phyloP scores from a whole-genome alignment of 768 basidiomycete genomes.

The Pleurotus tuber-regium region DNA sequence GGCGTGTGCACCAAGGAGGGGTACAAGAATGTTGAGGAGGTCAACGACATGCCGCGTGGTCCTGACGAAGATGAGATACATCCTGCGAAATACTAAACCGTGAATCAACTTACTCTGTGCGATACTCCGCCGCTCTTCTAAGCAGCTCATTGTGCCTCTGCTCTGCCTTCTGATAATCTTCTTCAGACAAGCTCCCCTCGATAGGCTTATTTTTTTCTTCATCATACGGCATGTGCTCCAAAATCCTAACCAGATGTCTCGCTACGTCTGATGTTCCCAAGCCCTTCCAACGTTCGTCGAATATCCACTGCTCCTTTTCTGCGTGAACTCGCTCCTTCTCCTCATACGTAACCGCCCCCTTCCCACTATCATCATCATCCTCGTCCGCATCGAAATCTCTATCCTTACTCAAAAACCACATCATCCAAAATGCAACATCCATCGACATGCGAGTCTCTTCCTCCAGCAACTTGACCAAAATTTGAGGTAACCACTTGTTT shows the following conservation, averaged over 20 bases:
- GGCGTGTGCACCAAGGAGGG: background rate
- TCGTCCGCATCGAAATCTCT: background rate
- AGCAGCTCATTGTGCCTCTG: background rate
- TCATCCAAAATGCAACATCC: conserved; percentile 12
- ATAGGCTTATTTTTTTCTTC: background rate
- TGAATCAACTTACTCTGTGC: background rate
- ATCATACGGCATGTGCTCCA: background rate
- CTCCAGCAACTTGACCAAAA: conserved; percentile 12
- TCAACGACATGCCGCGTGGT: background rate
- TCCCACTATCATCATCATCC: conserved; percentile 5
- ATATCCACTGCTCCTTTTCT: background rate
- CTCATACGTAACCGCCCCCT: background rate
- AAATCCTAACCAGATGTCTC: background rate
- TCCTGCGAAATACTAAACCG: background rate
- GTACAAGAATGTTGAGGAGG: background rate
- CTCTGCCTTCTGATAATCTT: background rate
- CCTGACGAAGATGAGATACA: background rate
- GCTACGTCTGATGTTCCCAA: background rate
- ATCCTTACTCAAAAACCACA: conserved; percentile 10
- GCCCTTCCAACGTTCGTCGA: background rate
- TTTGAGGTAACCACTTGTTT: conserved; percentile 10
- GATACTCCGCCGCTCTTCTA: background rate
- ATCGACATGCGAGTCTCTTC: conserved; percentile 15
- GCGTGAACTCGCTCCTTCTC: conserved; percentile 5
- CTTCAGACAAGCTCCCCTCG: background rate